Percentiles rank a stretch among this genome's conserved stretches.
Conservation (phyloP, 2,329 filamentous ascomycete genomes). For the Colletotrichum sp. region DNA sequence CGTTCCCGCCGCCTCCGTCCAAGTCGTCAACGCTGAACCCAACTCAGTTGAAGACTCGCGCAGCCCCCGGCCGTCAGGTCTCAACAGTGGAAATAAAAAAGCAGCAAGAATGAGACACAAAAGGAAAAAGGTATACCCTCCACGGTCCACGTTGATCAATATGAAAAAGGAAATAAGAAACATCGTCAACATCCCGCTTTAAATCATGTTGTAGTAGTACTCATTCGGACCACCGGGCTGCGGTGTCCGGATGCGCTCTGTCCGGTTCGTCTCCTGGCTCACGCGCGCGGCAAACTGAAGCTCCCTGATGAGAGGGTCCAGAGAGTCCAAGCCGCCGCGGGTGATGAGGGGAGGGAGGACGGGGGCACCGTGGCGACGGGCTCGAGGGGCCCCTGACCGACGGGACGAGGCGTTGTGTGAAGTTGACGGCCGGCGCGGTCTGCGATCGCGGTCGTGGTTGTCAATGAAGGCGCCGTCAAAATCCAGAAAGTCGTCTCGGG, state of each 20-base stretch:
- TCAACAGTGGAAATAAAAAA: background rate
- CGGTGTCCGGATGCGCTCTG: background rate
- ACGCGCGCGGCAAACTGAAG: conserved; percentile 27
- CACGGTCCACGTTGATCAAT: background rate
- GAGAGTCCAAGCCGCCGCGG: conserved; percentile 37
- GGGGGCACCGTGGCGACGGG: background rate
- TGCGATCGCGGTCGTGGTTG: background rate
- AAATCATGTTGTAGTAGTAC: conserved; percentile 12
- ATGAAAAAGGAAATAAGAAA: background rate
- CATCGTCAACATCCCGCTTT: background rate
- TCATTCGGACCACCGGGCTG: background rate
- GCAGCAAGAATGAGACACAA: background rate
- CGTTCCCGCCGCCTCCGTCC: background rate
- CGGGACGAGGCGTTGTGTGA: background rate
- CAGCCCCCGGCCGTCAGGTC: background rate
- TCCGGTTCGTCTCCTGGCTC: conserved; percentile 13
- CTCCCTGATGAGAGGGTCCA: conserved; percentile 52
- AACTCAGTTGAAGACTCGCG: background rate
- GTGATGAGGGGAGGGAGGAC: background rate
- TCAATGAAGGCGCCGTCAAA: background rate
- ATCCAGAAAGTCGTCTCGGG: background rate
- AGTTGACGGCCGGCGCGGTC: background rate
- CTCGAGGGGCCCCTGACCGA: background rate
- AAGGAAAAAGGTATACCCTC: background rate
- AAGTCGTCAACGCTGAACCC: background rate